Base-by-base conservation (phyloP, 768 basidiomycete genomes). In the Boletellus emodensis region DNA sequence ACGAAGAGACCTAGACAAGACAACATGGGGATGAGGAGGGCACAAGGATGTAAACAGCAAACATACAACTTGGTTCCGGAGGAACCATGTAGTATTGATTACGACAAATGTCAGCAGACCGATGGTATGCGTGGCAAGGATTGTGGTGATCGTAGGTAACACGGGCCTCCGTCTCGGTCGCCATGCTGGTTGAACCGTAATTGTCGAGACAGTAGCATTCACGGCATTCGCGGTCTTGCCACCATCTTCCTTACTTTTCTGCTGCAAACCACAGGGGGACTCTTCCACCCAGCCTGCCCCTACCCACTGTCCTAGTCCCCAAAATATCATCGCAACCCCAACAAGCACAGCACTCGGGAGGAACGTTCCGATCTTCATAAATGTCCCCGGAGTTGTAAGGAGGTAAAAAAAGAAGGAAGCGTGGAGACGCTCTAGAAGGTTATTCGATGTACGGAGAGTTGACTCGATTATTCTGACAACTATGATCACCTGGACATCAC, bases 331-430 rank as follows among this genome's bases (percentile, higher is more conserved):
- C 1, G 85, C 87, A 12, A 90, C 78, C 34, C 90, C 89, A 48
- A 96, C 78, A 3, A 97, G 65, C 34, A 98, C 78, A 1, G 82
- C 90, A 48, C 90, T 90, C 0, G 95, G 94, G 7, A 99, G 77
- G 68, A 91, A 99, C 59, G 75, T 81, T 3, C 94, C 94, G 26
- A 98, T 92, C 64, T 94, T 90, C 58, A 92, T 78, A 71, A 95
- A 96, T 2, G 75, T 78, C 6, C 70, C 73, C 1, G 83, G 75
- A 35, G 72, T 69, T 12, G 68, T 63, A 18, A 71, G 59, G 53
- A 98, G 75, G 71, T 94, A 98, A 72, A 98, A 94, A 75, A 98
- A 97, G 71, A 95, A 94, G 0, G 95, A 98, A 2, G 94, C 94
- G 66, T 99, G 96, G 18, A 98, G 81, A 14, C 96, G 84, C 64